phyloP scores from a whole-genome alignment of 306 rosid species.

The Gastrolobium bilobum region DNA sequence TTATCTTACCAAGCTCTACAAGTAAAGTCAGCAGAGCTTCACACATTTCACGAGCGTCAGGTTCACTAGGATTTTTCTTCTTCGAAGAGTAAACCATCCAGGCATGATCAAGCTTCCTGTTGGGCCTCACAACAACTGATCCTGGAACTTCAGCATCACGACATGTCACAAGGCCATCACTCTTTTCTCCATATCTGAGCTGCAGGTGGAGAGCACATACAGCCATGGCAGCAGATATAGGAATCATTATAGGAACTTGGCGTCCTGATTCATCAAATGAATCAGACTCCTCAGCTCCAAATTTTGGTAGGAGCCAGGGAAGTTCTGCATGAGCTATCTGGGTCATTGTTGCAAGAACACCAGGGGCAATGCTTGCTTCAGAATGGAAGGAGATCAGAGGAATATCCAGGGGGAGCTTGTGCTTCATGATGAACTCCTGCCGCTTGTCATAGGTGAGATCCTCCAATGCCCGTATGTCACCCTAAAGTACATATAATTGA shows the following conservation, averaged over 20 bases:
- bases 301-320: slow-evolving; percentile 66
- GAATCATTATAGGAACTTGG: slow-evolving; percentile 77
- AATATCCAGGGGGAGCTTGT: slow-evolving; percentile 70
- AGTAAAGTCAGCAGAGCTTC: slow-evolving; percentile 77
- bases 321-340: slow-evolving; percentile 87
- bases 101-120: slow-evolving; percentile 83
- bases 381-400: slow-evolving; percentile 82
- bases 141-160: slow-evolving; percentile 89
- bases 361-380: slow-evolving; percentile 70
- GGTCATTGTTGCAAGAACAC: slow-evolving; percentile 84
- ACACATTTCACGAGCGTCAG: slow-evolving; percentile 83
- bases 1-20: slow-evolving; percentile 72
- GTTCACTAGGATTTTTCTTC: slow-evolving; percentile 59
- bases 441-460: slow-evolving; percentile 87
- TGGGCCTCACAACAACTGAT: slow-evolving; percentile 75
- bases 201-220: slow-evolving; percentile 74
- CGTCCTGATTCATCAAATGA: slow-evolving; percentile 50
- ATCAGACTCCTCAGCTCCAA: slow-evolving; percentile 46
- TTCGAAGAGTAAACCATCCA: slow-evolving; percentile 89
- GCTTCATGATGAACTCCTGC: slow-evolving; percentile 75
- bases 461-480: slow-evolving; percentile 82
- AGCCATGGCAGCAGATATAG: slow-evolving; percentile 85
- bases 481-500: slow-evolving; percentile 49
- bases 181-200: slow-evolving; percentile 85
- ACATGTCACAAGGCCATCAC: slow-evolving; percentile 79